Conservation (phyloP, 1,139 yeast species). For the Yamadazyma blattariae region DNA sequence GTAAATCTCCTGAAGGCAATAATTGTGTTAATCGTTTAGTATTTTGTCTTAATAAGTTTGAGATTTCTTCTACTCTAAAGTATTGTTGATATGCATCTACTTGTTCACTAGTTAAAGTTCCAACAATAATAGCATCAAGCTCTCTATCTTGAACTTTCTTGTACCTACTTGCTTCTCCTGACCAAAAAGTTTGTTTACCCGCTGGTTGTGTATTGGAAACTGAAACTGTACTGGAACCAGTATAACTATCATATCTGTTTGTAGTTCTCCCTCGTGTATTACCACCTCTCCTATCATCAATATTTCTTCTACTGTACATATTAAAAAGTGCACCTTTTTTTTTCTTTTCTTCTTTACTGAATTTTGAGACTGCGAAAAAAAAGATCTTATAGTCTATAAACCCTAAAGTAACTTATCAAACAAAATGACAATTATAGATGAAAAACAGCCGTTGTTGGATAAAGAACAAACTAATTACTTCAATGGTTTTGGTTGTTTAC, state of each 20-base stretch:
- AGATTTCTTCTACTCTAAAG: constrained; percentile 77
- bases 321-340: neutral
- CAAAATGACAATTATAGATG: neutral
- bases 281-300: constrained; percentile 4
- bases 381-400: neutral
- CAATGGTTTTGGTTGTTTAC: too few species aligned
- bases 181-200: constrained; percentile 35
- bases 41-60: constrained; percentile 42
- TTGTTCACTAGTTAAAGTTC: constrained; percentile 79
- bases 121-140: constrained; percentile 42
- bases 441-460: constrained; percentile 3
- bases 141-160: constrained; percentile 27
- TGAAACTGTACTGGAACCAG: neutral
- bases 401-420: neutral
- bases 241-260: constrained; percentile 3
- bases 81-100: constrained; percentile 74
- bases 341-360: too few species aligned
- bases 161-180: constrained; percentile 37
- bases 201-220: neutral
- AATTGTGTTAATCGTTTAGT: constrained; percentile 43
- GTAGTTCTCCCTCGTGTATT: constrained; percentile 8
- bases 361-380: neutral
- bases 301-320: constrained; percentile 10
- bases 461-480: too few species aligned
- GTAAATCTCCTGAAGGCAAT: constrained; percentile 33